Percentiles rank a stretch among this genome's conserved stretches.
phyloP scores from a whole-genome alignment of 2,329 filamentous ascomycete genomes.

The Nannizziopsis barbatae region DNA sequence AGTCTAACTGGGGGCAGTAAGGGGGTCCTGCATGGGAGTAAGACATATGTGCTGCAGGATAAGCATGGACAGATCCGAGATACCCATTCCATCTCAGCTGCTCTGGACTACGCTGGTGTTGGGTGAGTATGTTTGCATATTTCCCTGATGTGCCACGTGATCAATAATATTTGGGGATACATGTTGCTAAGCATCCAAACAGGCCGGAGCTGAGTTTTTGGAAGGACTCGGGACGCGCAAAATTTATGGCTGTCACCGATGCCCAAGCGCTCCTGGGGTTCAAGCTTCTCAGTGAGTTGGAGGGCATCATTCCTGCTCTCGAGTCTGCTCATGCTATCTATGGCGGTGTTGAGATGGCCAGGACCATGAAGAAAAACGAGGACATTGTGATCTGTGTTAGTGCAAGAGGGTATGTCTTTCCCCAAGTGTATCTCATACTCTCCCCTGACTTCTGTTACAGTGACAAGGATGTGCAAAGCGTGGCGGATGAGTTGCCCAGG shows the following conservation, averaged over 20 bases:
- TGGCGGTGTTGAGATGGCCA: constrained; percentile 78
- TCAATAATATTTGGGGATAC: no score
- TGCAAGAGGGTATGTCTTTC: no score
- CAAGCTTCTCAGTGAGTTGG: constrained; percentile 71
- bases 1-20: constrained; percentile 81
- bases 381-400: constrained; percentile 90
- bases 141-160: no score
- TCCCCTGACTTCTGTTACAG: no score
- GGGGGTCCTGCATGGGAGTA: constrained; percentile 89
- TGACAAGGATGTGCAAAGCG: no score
- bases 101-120: constrained; percentile 93
- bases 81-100: constrained; percentile 92
- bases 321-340: constrained; percentile 90
- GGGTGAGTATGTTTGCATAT: no score
- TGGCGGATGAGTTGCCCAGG: no score
- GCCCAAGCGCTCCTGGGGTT: constrained; percentile 83
- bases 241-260: constrained; percentile 85
- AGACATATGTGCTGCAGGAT: constrained; percentile 91
- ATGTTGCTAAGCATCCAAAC: no score
- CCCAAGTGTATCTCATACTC: no score
- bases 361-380: constrained; percentile 78
- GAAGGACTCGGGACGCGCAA: constrained; percentile 81
- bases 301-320: constrained; percentile 93
- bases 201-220: constrained; percentile 80
- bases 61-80: constrained; percentile 85